phyloP scores from a whole-genome alignment of 1,284 basidiomycete species.

The Naganishia sp. region DNA sequence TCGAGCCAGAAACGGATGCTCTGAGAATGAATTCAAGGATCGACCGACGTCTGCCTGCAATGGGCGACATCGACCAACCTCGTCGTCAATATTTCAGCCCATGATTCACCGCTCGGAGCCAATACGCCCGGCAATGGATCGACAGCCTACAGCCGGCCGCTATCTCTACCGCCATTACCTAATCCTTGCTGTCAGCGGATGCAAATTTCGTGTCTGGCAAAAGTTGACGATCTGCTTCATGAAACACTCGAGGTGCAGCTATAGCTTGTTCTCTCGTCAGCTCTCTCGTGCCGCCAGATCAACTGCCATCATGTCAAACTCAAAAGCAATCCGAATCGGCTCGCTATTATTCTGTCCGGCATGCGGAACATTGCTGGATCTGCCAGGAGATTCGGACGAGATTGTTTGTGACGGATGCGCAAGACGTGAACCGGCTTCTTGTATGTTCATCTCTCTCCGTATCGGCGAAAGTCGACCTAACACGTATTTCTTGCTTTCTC shows the following conservation, averaged over 20 bases:
- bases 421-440: slow-evolving; percentile 78
- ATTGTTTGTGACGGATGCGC: slow-evolving; percentile 88
- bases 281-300: background rate
- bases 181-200: background rate
- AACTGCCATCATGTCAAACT: slow-evolving; percentile 18
- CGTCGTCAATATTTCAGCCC: slow-evolving; percentile 3
- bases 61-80: background rate
- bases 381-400: slow-evolving; percentile 76
- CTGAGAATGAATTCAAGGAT: too few relatives aligned
- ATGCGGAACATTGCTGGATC: slow-evolving; percentile 86
- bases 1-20: too few relatives aligned
- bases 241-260: too few relatives aligned
- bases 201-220: background rate
- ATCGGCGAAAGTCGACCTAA: background rate
- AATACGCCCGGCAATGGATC: slow-evolving; percentile 7
- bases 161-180: background rate
- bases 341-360: slow-evolving; percentile 90
- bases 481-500: slow-evolving; percentile 11
- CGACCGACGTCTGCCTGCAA: too few relatives aligned
- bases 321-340: slow-evolving; percentile 57
- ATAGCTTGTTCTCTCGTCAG: background rate
- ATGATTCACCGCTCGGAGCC: background rate
- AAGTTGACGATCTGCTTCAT: slow-evolving; percentile 16
- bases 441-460: slow-evolving; percentile 59
- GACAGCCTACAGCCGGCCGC: slow-evolving; percentile 9